Conservation (phyloP, 257 asterid genomes). For the Solanum neorickii region DNA sequence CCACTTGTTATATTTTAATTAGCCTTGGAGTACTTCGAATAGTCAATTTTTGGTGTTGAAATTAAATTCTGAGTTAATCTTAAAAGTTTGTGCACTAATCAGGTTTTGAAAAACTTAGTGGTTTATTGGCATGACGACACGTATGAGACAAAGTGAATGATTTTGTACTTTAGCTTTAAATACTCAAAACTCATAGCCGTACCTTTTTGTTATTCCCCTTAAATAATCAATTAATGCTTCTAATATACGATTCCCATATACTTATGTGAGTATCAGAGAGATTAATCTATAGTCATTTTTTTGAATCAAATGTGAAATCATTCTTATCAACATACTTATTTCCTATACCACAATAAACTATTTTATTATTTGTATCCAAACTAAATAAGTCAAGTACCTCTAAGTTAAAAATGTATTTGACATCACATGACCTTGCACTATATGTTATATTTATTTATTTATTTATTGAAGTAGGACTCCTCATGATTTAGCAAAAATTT, state of each 20-base stretch:
- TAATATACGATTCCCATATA: not conserved
- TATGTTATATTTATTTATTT: not conserved
- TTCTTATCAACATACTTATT: not conserved
- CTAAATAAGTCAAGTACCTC: not conserved
- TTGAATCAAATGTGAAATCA: not conserved
- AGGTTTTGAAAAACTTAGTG: not conserved
- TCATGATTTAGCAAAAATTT: not conserved
- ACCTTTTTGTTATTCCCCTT: not conserved
- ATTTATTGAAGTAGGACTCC: not conserved
- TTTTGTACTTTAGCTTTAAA: not conserved
- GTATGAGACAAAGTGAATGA: not conserved
- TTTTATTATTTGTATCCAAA: not conserved
- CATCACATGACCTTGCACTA: not conserved
- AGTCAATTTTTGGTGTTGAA: not conserved
- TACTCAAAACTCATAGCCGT: not conserved
- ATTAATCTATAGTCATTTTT: too few relatives aligned
- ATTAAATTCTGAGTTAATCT: not conserved
- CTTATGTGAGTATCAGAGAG: not conserved
- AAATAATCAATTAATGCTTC: not conserved
- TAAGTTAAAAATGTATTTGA: not conserved
- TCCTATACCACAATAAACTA: not conserved
- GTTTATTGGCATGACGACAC: not conserved
- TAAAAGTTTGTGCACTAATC: not conserved
- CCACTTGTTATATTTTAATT: not conserved
- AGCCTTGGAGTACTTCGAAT: not conserved